Evolutionary conservation across 106 monocot species (phyloP).

Genomic region (Dioscorea alata): DNA sequence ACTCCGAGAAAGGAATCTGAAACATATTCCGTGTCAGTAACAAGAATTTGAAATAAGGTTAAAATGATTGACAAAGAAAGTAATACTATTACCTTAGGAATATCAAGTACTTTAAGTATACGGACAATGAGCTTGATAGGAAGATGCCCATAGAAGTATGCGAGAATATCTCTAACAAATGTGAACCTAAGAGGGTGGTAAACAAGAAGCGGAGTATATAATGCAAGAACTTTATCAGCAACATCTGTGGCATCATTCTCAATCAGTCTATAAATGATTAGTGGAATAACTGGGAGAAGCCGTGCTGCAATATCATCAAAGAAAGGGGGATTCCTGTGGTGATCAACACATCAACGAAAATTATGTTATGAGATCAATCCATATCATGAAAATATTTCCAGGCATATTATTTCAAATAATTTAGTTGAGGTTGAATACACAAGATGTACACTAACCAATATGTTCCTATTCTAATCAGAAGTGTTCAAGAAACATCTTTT

Average conservation of each 20-base stretch:
- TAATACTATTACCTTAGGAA: slow-evolving; percentile 56
- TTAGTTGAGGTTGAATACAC: too few species aligned
- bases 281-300: slow-evolving; percentile 80
- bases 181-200: slow-evolving; percentile 89
- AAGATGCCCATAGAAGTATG: slow-evolving; percentile 95
- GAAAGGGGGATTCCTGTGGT: slow-evolving; percentile 82
- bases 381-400: too few species aligned
- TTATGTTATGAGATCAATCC: too few species aligned
- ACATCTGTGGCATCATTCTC: slow-evolving; percentile 87
- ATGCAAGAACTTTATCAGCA: slow-evolving; percentile 77
- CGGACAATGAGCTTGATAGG: slow-evolving; percentile 83
- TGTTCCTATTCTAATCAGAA: too few species aligned
- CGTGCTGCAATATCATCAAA: slow-evolving; percentile 95
- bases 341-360: not conserved
- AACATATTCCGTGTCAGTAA: slow-evolving; percentile 12
- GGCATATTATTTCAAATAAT: too few species aligned
- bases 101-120: slow-evolving; percentile 75
- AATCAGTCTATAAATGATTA: slow-evolving; percentile 84
- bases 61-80: slow-evolving; percentile 1
- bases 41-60: not conserved
- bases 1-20: slow-evolving; percentile 92
- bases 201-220: slow-evolving; percentile 57
- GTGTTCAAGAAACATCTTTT: too few species aligned
- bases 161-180: slow-evolving; percentile 95
- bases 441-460: too few species aligned